Base-by-base conservation (phyloP, 1,284 basidiomycete genomes). In the Ustilago hordei region DNA sequence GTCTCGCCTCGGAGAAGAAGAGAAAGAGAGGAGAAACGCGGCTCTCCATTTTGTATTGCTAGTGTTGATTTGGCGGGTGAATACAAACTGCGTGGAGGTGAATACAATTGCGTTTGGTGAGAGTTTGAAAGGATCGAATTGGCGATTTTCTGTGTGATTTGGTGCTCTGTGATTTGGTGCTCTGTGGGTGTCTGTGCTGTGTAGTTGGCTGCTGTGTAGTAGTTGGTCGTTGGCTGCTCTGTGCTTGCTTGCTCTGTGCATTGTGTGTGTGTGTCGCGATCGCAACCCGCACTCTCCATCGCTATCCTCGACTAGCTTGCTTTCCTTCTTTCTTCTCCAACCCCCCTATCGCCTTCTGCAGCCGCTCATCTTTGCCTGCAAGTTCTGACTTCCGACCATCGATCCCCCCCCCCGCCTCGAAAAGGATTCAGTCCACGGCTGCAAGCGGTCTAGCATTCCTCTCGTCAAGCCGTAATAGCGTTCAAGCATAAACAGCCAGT, bases 271-370 rank as follows among this genome's bases (percentile, higher is more conserved):
- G 35, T 8, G 17, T n/a, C 34, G 9, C 34, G 19, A 55, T 58
- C 64, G 41, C n/a, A n/a, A n/a, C 64, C 64, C 52, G 58, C 64
- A 66, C 57, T 66, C 36, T n/a, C 35, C 47, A 17, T 57, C n/a
- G 12, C 11, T 35, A 34, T 11, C 13, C 7, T 17, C 13, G 9
- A 28, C 23, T 28, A 28, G 23, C 23, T 45, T 48, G 45, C 32
- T 35, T 47, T 56, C 61, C 9, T 48, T 8, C 61, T 53, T 53
- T 19, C 39, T 48, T 12, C 13, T 50, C 28, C 11, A 12, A 12
- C 13, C 8, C 9, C 11, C n/a, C 8, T 2, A 23, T 53, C 36
- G 35, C 31, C 35, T 32, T 39, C 15, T 17, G 9, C 23, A n/a
- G 12, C n/a, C 53, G 17, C 45, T 28, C 50, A 45, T 12, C 39